phyloP scores from a whole-genome alignment of 2,329 filamentous ascomycete genomes.

The Phyllosticta ampelicida region DNA sequence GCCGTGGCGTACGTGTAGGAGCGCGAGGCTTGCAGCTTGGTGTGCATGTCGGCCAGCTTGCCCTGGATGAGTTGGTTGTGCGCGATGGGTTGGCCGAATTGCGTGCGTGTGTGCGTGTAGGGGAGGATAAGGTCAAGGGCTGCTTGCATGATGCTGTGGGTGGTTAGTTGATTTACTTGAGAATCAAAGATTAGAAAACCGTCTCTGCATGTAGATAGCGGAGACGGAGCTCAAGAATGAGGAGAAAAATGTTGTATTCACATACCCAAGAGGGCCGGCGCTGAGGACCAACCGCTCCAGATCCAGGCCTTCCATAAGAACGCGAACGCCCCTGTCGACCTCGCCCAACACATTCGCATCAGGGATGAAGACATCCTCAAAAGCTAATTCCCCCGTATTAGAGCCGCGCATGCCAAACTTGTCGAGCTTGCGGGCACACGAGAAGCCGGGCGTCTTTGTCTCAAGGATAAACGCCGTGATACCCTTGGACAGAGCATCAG shows the following conservation, averaged over 20 bases:
- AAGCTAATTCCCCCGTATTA: conserved; percentile 88
- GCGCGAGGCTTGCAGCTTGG: conserved; percentile 72
- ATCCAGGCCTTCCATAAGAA: conserved; percentile 94
- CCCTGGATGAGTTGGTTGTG: conserved; percentile 91
- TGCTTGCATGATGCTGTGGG: conserved; percentile 69
- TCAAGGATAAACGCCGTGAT: conserved; percentile 94
- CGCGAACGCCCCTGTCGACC: conserved; percentile 71
- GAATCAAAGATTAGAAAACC: not conserved
- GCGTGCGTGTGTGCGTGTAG: conserved; percentile 78
- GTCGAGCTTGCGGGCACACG: conserved; percentile 81
- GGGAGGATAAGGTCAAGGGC: conserved; percentile 76
- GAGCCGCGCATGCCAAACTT: conserved; percentile 97
- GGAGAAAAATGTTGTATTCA: too few relatives aligned
- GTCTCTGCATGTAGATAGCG: not conserved
- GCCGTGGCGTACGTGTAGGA: conserved; percentile 84
- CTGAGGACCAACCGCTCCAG: conserved; percentile 86
- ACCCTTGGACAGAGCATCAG: conserved; percentile 70
- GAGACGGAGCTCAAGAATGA: not conserved
- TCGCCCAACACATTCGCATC: conserved; percentile 68
- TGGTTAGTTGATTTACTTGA: not conserved
- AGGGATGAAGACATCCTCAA: conserved; percentile 85
- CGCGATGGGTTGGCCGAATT: conserved; percentile 78
- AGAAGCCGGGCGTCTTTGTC: conserved; percentile 62
- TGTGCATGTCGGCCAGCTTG: conserved; percentile 95
- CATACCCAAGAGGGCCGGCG: conserved; percentile 70